Base-by-base conservation (phyloP, 2,329 filamentous ascomycete genomes). In the Phyllosticta citriasiana region DNA sequence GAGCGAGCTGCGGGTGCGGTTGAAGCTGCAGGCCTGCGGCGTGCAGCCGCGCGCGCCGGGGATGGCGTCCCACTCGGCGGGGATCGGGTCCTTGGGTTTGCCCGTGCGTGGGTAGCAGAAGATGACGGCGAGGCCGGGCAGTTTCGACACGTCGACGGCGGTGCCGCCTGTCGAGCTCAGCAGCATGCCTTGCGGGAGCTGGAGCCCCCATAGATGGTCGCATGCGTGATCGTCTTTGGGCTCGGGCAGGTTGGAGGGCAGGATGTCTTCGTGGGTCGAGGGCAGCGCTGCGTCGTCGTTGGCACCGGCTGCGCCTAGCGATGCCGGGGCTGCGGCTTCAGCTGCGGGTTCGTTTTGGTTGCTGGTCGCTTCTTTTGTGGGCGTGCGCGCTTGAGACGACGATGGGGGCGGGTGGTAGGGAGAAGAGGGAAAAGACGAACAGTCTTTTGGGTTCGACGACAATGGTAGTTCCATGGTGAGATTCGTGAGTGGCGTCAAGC, bases 1-100 rank as follows among this genome's bases (percentile, higher is more conserved):
- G 16, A 76, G 67, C 10, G 71, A 67, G 3, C 66, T 55, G 2
- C 67, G 64, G 5, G 65, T 64, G 64, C 77, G 74, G 25, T 73
- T 72, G 68, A 78, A 78, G 10, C 72, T 72, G 66, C 77, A 77
- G 14, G 76, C 75, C 68, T 77, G 75, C 5, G 75, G 74, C 14
- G 77, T 77, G 66, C 75, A 78, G 59, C 76, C 76, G 61, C 75
- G 67, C 7, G 76, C 76, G 27, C 77, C 75, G 4, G 75, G 75
- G 59, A 77, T 77, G 16, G 68, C 63, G 65, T 78, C 74, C 75
- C 74, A 78, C 12, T 70, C 67, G 27, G 73, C 69, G 53, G 74
- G 70, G n/a, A 78, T 71, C 1, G 65, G 71, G 63, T 78, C 74
- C 62, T 71, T 67, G 12, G 72, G 74, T 2, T 70, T 74, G 35